Percentiles rank a stretch among this genome's conserved stretches.
Conservation (phyloP, 1,284 basidiomycete genomes). For the Cryptococcus depauperatus region DNA sequence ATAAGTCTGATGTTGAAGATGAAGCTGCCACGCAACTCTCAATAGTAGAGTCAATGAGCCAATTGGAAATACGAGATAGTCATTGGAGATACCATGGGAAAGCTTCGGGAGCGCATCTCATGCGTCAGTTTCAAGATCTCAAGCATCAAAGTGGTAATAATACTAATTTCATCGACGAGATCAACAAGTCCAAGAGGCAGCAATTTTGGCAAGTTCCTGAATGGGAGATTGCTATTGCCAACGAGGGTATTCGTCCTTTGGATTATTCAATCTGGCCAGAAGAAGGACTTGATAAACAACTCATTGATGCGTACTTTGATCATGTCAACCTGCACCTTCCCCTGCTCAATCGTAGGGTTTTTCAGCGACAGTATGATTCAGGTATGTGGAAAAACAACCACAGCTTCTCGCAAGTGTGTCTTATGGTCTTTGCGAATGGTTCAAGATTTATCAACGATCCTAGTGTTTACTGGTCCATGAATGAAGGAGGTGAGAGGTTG, state of each 20-base stretch:
- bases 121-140: constrained; percentile 58
- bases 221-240: constrained; percentile 42
- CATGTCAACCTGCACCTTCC: constrained; percentile 58
- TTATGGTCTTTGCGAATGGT: constrained; percentile 68
- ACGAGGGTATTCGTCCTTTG: constrained; percentile 29
- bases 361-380: constrained; percentile 56
- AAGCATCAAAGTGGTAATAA: constrained; percentile 41
- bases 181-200: constrained; percentile 27
- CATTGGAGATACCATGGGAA: constrained; percentile 60
- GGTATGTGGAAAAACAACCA: constrained; percentile 55
- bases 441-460: constrained; percentile 59
- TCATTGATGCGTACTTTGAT: constrained; percentile 64
- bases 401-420: constrained; percentile 59
- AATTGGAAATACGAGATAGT: constrained; percentile 36
- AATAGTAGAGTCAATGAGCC: constrained; percentile 27
- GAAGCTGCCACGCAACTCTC: constrained; percentile 13
- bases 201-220: constrained; percentile 43
- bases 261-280: constrained; percentile 41
- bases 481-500: constrained; percentile 37
- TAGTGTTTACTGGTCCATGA: constrained; percentile 50
- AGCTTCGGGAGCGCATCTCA: constrained; percentile 58
- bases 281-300: constrained; percentile 52
- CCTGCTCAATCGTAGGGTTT: constrained; percentile 68
- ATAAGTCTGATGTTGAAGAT: constrained; percentile 15
- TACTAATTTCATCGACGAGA: constrained; percentile 23